Evolutionary conservation across 257 asterid species (phyloP).

Genomic region (Solanum dulcamara): DNA sequence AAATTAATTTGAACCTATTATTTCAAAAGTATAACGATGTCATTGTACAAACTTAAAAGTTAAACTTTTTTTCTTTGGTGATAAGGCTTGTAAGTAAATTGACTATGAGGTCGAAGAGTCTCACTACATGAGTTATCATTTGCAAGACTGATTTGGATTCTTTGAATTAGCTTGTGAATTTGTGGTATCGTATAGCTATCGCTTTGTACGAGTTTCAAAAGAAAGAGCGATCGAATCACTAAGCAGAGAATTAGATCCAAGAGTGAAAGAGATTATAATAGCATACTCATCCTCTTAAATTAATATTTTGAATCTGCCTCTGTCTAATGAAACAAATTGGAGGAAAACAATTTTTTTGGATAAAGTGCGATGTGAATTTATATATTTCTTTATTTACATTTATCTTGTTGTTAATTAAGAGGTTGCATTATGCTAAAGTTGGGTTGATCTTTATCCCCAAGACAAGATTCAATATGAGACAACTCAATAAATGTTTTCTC

Average conservation of each 20-base stretch:
- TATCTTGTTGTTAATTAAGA: not conserved
- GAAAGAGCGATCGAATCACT: not conserved
- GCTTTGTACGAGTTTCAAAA: too few relatives aligned
- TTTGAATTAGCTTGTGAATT: too few relatives aligned
- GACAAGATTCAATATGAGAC: not conserved
- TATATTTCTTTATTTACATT: not conserved
- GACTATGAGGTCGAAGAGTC: too few relatives aligned
- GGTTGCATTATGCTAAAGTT: not conserved
- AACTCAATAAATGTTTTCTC: not conserved
- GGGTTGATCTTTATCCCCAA: not conserved
- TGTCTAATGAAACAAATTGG: not conserved
- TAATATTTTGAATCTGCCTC: not conserved
- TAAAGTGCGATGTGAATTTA: not conserved
- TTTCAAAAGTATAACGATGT: too few relatives aligned
- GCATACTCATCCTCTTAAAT: not conserved
- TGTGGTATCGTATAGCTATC: too few relatives aligned
- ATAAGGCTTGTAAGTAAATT: too few relatives aligned
- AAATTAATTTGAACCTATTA: too few relatives aligned
- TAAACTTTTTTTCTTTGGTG: too few relatives aligned
- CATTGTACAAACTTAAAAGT: too few relatives aligned
- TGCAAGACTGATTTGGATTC: not conserved
- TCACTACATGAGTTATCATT: not conserved
- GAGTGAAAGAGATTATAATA: not conserved
- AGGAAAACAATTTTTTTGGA: not conserved
- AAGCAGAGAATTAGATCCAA: too few relatives aligned